Base-by-base conservation (phyloP, 176 grass and related monocot genomes). In the Ampelocalamus luodianensis region DNA sequence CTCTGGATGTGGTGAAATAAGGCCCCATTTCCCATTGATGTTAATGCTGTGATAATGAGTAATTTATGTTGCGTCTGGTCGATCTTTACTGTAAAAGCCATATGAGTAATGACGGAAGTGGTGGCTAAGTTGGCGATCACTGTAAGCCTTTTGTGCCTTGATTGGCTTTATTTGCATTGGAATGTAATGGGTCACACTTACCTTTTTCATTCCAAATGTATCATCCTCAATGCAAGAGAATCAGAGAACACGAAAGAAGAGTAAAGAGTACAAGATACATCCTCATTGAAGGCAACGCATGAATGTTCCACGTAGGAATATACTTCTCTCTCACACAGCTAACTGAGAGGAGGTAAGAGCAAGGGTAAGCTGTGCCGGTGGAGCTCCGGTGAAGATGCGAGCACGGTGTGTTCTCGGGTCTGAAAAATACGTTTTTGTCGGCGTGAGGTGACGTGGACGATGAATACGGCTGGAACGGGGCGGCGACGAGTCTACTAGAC, bases 81-180 rank as follows among this genome's bases (percentile, higher is more conserved):
- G 79, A 77, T 50, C 23, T n/a, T 3, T 62, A 51, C 13, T 76
- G 48, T 76, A 59, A 55, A 67, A 75, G 48, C 61, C 37, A 38
- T 76, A 37, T 76, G n/a, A n/a, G n/a, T n/a, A n/a, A n/a, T n/a
- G 26, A 37, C 5, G 11, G 24, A 54, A 24, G 16, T 56, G 16
- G 24, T 65, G 16, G 80, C n/a, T 8, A 8, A 24, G 16, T 10
- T 79, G 64, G 29, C 51, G 15, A 68, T 63, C 49, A 5, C 13
- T 50, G 2, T 61, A 36, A 26, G 71, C 43, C 37, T 62, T 50
- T 40, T 12, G 20, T 42, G 20, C 20, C 6, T 55, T 72, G 54
- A 5, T 62, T 36, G 26, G 24, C 18, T 62, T 62, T 55, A 6
- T 72, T 73, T 23, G 51, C 66, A 22, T 82, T 12, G 17, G 23